Percentiles rank a stretch among this genome's conserved stretches.
phyloP scores from a whole-genome alignment of 306 rosid genomes.

The Quercus wislizeni region DNA sequence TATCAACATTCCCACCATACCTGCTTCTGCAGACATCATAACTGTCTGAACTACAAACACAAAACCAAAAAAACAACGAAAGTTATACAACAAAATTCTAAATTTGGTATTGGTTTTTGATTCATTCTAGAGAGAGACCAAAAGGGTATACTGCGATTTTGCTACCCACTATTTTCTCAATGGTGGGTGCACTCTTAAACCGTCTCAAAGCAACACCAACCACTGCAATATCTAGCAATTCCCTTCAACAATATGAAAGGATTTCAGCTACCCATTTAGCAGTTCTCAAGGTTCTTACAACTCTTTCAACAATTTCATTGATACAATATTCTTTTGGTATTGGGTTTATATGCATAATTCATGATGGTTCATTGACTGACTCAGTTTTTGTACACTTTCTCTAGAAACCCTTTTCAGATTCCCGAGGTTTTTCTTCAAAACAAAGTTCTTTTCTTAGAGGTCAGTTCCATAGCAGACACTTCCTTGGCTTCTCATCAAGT shows the following conservation, averaged over 20 bases:
- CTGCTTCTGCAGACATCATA: conserved; percentile 7
- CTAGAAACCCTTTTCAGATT: conserved; percentile 41
- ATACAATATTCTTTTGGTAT: background rate
- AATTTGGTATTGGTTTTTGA: conserved; percentile 7
- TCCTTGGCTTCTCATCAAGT: conserved; percentile 32
- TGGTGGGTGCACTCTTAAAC: conserved; percentile 55
- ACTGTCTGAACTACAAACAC: conserved; percentile 1
- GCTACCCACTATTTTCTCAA: conserved; percentile 34
- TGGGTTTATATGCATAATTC: background rate
- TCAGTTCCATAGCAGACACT: conserved; percentile 36
- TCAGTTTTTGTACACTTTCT: background rate
- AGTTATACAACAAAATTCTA: background rate
- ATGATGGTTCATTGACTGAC: background rate
- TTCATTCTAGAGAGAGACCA: background rate
- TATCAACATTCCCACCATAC: conserved; percentile 22
- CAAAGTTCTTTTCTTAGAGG: conserved; percentile 56
- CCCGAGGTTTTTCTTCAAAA: conserved; percentile 55
- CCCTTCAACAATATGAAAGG: conserved; percentile 20
- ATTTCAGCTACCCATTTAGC: conserved; percentile 36
- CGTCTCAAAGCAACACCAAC: conserved; percentile 32
- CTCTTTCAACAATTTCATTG: background rate
- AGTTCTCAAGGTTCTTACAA: conserved; percentile 39
- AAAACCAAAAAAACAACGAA: background rate
- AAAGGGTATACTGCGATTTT: conserved; percentile 14
- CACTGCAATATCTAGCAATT: conserved; percentile 25